Base-by-base conservation (phyloP, 768 basidiomycete species). In the Mrakia frigida region DNA sequence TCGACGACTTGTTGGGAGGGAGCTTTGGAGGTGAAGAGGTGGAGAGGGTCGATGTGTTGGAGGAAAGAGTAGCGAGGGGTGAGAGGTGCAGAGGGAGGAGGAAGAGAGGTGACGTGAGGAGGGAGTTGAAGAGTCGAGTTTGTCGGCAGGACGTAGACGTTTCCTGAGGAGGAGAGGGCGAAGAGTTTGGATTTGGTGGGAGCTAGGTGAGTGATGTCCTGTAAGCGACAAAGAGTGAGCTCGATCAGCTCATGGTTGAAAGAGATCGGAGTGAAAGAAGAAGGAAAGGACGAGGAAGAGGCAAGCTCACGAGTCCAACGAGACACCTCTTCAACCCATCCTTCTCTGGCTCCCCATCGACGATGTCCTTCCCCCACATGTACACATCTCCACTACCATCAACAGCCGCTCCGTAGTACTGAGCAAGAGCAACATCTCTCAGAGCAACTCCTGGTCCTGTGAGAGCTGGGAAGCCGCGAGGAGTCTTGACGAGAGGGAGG, bases 311-410 rank as follows among this genome's bases (percentile, higher is more conserved):
- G n/a, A 77, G 63, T 31, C 63, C 71, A 28, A 56, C 61, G 14
- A 77, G 71, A 37, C 76, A 77, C 53, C 31, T 70, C 65, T 71
- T 77, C 23, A 77, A 46, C 3, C 76, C 71, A 16, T 59, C 50
- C 50, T 77, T 61, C 14, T 37, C 59, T 6, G 28, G 43, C 28
- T 60, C 76, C 16, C 76, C 76, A 68, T 72, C 76, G 39, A 61
- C 33, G 28, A 75, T 75, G 25, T 53, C 60, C 23, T 71, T 71
- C 11, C 76, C 76, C 76, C 76, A 77, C 46, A 77, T 60, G 71
- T 77, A 77, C 21, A 77, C 70, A 71, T 77, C 76, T 25, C 76
- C 76, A 16, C 63, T 43, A 25, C 63, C 76, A 35, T 77, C 76
- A 46, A 77, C 71, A 3, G 60, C 76, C 9, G 76, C 76, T 39